phyloP scores from a whole-genome alignment of 2,329 filamentous ascomycete species.

The Arthrobotrys iridis region DNA sequence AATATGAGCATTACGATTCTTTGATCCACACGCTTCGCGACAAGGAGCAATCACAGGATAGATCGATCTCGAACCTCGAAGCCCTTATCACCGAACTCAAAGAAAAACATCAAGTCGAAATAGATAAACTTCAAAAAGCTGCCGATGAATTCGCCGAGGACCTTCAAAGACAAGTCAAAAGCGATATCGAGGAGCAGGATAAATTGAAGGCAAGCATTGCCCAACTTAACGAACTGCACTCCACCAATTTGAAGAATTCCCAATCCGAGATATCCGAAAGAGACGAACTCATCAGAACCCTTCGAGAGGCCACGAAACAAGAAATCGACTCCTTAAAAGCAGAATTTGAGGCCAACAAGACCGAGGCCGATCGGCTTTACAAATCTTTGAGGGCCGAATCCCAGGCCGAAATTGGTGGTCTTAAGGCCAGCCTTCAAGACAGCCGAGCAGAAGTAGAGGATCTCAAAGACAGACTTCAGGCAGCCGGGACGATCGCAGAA shows the following conservation, averaged over 20 bases:
- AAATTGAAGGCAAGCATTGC: conserved; percentile 36
- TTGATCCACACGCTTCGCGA: conserved; percentile 25
- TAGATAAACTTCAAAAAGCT: conserved; percentile 36
- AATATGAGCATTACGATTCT: conserved; percentile 41
- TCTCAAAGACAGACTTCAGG: conserved; percentile 30
- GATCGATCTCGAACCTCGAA: conserved; percentile 34
- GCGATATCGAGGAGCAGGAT: conserved; percentile 32
- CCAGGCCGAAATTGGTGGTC: conserved; percentile 16
- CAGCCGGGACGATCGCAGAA: conserved; percentile 28
- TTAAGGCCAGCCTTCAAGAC: conserved; percentile 24
- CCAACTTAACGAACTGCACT: conserved; percentile 37
- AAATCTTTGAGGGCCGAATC: conserved; percentile 18
- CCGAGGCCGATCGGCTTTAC: conserved; percentile 31
- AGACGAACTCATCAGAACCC: conserved; percentile 39
- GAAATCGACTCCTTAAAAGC: conserved; percentile 42
- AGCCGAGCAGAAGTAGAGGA: conserved; percentile 17
- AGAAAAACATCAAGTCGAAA: conserved; percentile 45
- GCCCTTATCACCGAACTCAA: conserved; percentile 35
- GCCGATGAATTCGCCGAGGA: conserved; percentile 36
- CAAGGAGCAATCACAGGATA: conserved; percentile 40
- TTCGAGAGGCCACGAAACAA: conserved; percentile 34
- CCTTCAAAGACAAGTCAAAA: conserved; percentile 32
- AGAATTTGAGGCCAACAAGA: conserved; percentile 38
- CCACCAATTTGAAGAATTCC: conserved; percentile 10
- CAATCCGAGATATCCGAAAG: conserved; percentile 25